Conservation (phyloP, 2,329 filamentous ascomycete species). For the Arthrobotrys pseudoclavata region DNA sequence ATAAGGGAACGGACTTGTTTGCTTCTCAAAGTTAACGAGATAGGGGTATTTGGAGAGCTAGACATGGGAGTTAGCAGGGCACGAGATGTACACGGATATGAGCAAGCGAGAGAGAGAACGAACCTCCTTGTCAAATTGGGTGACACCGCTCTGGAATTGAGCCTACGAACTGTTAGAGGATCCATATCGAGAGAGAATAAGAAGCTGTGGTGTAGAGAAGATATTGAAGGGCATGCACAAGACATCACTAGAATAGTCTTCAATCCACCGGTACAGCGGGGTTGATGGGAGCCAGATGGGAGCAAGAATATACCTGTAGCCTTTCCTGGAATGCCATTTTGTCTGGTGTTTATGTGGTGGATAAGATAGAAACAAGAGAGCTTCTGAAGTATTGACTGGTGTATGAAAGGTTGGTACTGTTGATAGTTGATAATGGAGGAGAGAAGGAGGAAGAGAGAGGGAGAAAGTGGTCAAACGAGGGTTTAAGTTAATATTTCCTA, state of each 20-base stretch:
- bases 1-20: conserved; percentile 70
- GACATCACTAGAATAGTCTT: conserved; percentile 6
- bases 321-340: conserved; percentile 58
- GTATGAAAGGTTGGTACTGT: neutral
- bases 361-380: neutral
- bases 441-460: conserved; percentile 7
- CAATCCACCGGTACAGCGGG: neutral
- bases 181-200: neutral
- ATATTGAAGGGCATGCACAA: conserved; percentile 7
- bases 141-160: conserved; percentile 76
- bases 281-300: neutral
- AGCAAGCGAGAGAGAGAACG: conserved; percentile 64
- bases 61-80: conserved; percentile 56
- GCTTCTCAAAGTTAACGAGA: conserved; percentile 88
- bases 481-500: conserved; percentile 26
- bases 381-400: neutral
- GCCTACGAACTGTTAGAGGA: conserved; percentile 30
- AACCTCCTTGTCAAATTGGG: conserved; percentile 86
- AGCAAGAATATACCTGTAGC: conserved; percentile 38
- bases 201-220: neutral
- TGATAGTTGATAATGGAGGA: conserved; percentile 20
- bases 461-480: conserved; percentile 29
- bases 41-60: conserved; percentile 88
- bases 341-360: conserved; percentile 4
- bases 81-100: neutral